Conservation (phyloP, 768 basidiomycete genomes). For the Infundibulicybe gibba region DNA sequence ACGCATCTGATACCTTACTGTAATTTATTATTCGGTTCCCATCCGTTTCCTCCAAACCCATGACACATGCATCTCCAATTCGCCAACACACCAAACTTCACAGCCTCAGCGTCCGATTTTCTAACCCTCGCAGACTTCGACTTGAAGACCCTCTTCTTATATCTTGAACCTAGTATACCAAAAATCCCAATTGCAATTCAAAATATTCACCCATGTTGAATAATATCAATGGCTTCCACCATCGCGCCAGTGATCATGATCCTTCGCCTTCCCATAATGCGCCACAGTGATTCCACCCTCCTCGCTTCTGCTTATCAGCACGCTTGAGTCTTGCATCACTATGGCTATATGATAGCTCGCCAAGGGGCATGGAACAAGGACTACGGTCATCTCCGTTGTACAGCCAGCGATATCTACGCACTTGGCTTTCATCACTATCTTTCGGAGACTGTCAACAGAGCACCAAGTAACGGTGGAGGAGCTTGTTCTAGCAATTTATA, state of each 20-base stretch:
- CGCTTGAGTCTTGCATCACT: conserved; percentile 44
- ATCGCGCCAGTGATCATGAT: conserved; percentile 33
- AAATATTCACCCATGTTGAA: background rate
- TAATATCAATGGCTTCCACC: conserved; percentile 33
- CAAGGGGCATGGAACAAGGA: no score
- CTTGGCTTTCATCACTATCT: no score
- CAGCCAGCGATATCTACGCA: no score
- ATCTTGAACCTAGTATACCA: conserved; percentile 58
- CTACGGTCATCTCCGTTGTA: no score
- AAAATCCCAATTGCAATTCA: background rate
- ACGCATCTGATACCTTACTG: no score
- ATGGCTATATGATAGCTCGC: conserved; percentile 69
- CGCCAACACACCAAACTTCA: no score
- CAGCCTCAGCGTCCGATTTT: conserved; percentile 33
- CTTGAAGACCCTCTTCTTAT: conserved; percentile 55
- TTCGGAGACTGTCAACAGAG: no score
- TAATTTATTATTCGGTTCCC: no score
- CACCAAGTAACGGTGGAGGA: no score
- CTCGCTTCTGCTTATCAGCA: conserved; percentile 21
- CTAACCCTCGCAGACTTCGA: conserved; percentile 63
- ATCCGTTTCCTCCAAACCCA: no score
- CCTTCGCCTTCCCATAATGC: conserved; percentile 59
- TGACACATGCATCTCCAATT: no score
- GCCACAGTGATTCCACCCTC: conserved; percentile 57
- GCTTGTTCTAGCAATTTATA: no score